Percentiles rank a stretch among this genome's conserved stretches.
Conservation (phyloP, 2,329 filamentous ascomycete genomes). For the Dothistroma septosporum region DNA sequence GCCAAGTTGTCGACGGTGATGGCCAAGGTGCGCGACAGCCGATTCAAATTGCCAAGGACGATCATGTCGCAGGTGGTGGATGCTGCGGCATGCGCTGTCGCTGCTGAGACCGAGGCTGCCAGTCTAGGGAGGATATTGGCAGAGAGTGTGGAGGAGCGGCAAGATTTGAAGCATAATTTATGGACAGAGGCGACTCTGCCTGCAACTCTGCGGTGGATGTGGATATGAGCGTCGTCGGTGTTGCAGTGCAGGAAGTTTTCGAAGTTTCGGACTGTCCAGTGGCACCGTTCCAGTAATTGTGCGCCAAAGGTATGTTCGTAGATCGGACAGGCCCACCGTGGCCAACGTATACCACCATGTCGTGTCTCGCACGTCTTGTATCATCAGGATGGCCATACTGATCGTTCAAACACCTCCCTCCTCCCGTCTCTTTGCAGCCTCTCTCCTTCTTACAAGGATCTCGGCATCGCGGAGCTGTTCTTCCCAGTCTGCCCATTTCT, state of each 20-base stretch:
- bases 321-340: neutral
- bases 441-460: conserved; percentile 59
- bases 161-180: neutral
- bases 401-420: conserved; percentile 38
- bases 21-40: neutral
- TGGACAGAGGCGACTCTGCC: neutral
- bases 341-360: neutral
- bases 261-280: neutral
- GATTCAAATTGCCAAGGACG: neutral
- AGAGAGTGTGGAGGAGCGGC: neutral
- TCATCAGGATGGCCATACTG: neutral
- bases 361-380: neutral
- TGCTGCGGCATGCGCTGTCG: neutral
- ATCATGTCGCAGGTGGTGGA: neutral
- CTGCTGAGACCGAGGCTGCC: neutral
- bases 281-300: neutral
- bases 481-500: conserved; percentile 68
- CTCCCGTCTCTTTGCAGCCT: conserved; percentile 54
- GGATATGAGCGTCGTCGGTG: neutral
- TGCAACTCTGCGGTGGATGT: neutral
- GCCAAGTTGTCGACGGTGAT: neutral
- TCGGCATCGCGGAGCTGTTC: conserved; percentile 63
- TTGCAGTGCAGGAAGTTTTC: neutral
- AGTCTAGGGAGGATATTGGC: neutral
- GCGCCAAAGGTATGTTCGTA: neutral